These are phyloP conservation scores for Colletotrichum caudatum DNA, from an alignment of 2,329 filamentous ascomycete species.

Conservation along the genomic window DNA sequence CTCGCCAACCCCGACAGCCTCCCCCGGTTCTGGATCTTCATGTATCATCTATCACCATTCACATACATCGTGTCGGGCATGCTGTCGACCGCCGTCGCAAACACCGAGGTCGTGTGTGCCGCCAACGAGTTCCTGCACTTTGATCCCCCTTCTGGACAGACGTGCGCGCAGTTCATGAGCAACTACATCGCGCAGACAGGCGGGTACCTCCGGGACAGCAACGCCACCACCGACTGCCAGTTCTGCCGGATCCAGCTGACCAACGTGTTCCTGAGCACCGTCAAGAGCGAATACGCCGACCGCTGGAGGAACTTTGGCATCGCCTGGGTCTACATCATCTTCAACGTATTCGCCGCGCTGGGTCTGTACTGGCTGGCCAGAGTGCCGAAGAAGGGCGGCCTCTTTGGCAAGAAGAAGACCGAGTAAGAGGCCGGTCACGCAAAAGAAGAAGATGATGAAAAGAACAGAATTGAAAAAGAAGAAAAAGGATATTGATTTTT, in stretches of 20 bases:
- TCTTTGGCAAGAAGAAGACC: constrained; percentile 50
- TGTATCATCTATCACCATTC: constrained; percentile 86
- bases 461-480: too few species aligned
- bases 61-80: constrained; percentile 84
- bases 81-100: constrained; percentile 76
- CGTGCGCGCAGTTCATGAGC: constrained; percentile 70
- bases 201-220: constrained; percentile 65
- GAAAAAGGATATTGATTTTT: background rate
- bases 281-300: constrained; percentile 66
- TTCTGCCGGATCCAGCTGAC: constrained; percentile 67
- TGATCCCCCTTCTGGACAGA: constrained; percentile 67
- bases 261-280: constrained; percentile 62
- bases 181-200: constrained; percentile 61
- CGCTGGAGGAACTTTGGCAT: constrained; percentile 78
- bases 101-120: constrained; percentile 74
- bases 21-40: constrained; percentile 84
- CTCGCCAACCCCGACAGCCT: constrained; percentile 72
- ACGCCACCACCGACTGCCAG: constrained; percentile 63
- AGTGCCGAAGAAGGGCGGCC: constrained; percentile 56
- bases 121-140: constrained; percentile 78
- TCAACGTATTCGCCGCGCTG: constrained; percentile 69
- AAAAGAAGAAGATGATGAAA: background rate
- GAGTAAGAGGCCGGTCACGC: constrained; percentile 38
- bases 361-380: constrained; percentile 67
- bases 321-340: constrained; percentile 68